Percentiles rank a stretch among this genome's conserved stretches.
Conservation (phyloP, 179 eudicot species). For the Silene coronaria region DNA sequence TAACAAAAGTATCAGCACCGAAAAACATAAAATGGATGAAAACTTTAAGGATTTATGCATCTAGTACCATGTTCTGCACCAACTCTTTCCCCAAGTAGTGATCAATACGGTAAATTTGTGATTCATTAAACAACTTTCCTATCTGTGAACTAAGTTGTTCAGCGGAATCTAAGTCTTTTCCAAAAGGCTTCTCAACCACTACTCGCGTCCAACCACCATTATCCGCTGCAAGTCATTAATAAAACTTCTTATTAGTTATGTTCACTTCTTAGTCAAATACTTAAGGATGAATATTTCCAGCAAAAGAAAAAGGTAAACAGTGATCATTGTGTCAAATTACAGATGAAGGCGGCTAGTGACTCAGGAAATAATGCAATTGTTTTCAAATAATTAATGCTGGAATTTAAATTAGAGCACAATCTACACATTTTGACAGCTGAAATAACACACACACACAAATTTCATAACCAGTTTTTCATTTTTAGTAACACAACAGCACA, state of each 20-base stretch:
- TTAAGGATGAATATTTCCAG: background rate
- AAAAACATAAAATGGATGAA: constrained; percentile 2
- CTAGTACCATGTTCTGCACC: constrained; percentile 90
- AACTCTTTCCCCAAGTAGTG: constrained; percentile 97
- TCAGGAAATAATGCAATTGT: background rate
- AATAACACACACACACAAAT: too few species aligned
- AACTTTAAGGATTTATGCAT: constrained; percentile 5
- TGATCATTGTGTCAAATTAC: background rate
- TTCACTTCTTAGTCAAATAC: background rate
- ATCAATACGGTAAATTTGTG: constrained; percentile 96
- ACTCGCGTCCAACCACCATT: constrained; percentile 95
- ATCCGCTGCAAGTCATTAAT: constrained; percentile 53
- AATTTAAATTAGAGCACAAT: background rate
- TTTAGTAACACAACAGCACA: background rate
- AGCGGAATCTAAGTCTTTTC: constrained; percentile 81
- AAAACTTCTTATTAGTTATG: background rate
- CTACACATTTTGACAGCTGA: too few species aligned
- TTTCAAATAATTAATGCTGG: background rate
- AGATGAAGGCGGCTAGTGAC: too few species aligned
- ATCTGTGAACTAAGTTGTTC: constrained; percentile 88
- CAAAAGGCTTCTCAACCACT: constrained; percentile 98
- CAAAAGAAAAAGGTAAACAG: background rate
- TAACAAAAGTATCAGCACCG: constrained; percentile 17
- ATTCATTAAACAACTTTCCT: constrained; percentile 84
- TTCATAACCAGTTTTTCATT: too few species aligned